These are phyloP conservation scores for Paraleonurus japonicus DNA, from an alignment of 257 asterid genomes.

Conservation along the genomic window DNA sequence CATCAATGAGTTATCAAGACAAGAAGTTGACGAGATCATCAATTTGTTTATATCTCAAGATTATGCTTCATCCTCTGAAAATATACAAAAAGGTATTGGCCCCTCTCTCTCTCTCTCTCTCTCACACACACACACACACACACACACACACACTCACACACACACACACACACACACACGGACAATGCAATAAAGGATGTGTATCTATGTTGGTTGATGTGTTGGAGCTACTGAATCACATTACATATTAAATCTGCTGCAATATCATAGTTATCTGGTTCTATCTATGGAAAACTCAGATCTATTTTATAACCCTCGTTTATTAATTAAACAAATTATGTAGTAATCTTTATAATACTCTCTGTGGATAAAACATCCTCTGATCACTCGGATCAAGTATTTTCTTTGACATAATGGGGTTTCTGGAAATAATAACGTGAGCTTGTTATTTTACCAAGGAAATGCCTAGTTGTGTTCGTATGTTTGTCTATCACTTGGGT, in stretches of 20 bases:
- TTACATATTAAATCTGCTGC: not conserved
- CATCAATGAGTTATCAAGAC: slow-evolving; percentile 91
- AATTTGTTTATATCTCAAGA: slow-evolving; percentile 55
- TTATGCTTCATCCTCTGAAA: slow-evolving; percentile 62
- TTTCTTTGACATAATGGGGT: not conserved
- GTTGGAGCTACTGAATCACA: not conserved
- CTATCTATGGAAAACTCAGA: not conserved
- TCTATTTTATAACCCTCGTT: not conserved
- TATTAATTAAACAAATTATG: not conserved
- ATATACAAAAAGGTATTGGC: slow-evolving; percentile 68
- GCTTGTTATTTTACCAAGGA: not conserved
- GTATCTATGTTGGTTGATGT: not conserved
- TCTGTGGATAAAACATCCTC: not conserved
- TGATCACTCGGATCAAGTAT: not conserved
- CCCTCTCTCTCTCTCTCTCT: not conserved
- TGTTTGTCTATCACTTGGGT: not conserved
- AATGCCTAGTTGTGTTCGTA: not conserved
- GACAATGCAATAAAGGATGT: not conserved
- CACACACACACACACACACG: not conserved
- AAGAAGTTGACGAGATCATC: slow-evolving; percentile 92
- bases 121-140: not conserved
- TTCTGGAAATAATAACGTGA: not conserved
- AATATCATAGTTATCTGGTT: not conserved
- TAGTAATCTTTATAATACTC: not conserved
- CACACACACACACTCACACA: not conserved